Percentiles rank a stretch among this genome's conserved stretches.
These are phyloP conservation scores for Apiotrichum mycotoxinovorans DNA, from an alignment of 1,284 basidiomycete species.

Conservation along the genomic window DNA sequence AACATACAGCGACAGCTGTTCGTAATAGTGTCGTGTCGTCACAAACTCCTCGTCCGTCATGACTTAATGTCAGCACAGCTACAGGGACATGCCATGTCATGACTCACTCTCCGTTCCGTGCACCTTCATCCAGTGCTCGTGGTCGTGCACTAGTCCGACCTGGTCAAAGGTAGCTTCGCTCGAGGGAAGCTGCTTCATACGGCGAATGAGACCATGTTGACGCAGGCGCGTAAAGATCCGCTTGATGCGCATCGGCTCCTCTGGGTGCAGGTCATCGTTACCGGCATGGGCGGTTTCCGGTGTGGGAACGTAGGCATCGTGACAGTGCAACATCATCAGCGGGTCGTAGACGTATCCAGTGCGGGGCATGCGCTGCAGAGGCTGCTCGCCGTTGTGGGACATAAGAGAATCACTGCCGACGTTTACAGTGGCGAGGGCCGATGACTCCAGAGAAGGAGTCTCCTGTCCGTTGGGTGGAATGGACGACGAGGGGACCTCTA, in stretches of 20 bases:
- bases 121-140: conserved; percentile 87
- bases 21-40: conserved; percentile 74
- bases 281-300: conserved; percentile 29
- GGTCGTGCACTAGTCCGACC: conserved; percentile 80
- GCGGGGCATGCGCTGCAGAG: conserved; percentile 25
- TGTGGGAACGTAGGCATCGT: conserved; percentile 50
- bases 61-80: conserved; percentile 52
- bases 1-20: conserved; percentile 86
- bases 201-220: conserved; percentile 59
- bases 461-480: conserved; percentile 4
- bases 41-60: conserved; percentile 68
- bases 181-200: conserved; percentile 76
- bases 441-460: not conserved
- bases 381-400: not conserved
- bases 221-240: conserved; percentile 68
- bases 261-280: conserved; percentile 63
- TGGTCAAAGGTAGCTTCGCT: conserved; percentile 72
- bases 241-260: conserved; percentile 82
- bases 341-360: conserved; percentile 81
- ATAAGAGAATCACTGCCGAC: not conserved
- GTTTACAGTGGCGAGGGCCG: not conserved
- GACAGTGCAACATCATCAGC: conserved; percentile 78
- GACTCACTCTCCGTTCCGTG: conserved; percentile 55
- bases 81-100: not conserved
- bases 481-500: not conserved